Base-by-base conservation (phyloP, 2,329 filamentous ascomycete genomes). In the Trichoderma atroviride region DNA sequence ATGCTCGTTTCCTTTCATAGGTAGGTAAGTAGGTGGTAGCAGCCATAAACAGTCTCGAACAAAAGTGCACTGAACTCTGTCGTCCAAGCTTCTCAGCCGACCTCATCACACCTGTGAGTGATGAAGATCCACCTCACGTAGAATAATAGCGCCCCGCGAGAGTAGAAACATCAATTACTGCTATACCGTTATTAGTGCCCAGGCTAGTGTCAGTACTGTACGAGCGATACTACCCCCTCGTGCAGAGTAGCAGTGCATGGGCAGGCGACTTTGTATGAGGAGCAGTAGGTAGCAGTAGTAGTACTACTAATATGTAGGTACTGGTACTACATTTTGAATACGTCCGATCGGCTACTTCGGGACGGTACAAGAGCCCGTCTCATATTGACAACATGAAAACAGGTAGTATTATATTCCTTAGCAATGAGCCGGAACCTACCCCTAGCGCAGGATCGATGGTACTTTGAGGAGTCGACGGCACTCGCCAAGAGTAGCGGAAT, bases 281-380 rank as follows among this genome's bases (percentile, higher is more conserved):
- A 50, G 52, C 22, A 56, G 61, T 33, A 33, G 33, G 33, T 33
- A 33, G 29, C 10, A 33, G 31, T 31, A 6, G 29, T 31, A 31
- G n/a, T 31, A 63, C 37, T 33, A 53, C 10, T 22, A n/a, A 16
- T 47, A 47, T 47, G 53, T 66, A 56, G 62, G 27, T 57, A 52
- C 27, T 66, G 27, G 7, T 22, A 22, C 24, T 64, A 22, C 22
- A 31, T 33, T 43, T 40, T 65, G 52, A 47, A 43, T n/a, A 43
- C 40, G 63, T 56, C 52, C 53, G 63, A 66, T 66, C 63, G 37
- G 63, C 53, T 50, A 22, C 63, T 35, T 66, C 61, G 53, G 56
- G 56, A 58, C 19, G 33, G 56, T 24, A 58, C 19, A 35, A 58
- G 19, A 37, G 56, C 24, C 22, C 62, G 37, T n/a, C 40, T 33